Conservation (phyloP, 2,329 filamentous ascomycete species). For the Nannizzia gypsea region DNA sequence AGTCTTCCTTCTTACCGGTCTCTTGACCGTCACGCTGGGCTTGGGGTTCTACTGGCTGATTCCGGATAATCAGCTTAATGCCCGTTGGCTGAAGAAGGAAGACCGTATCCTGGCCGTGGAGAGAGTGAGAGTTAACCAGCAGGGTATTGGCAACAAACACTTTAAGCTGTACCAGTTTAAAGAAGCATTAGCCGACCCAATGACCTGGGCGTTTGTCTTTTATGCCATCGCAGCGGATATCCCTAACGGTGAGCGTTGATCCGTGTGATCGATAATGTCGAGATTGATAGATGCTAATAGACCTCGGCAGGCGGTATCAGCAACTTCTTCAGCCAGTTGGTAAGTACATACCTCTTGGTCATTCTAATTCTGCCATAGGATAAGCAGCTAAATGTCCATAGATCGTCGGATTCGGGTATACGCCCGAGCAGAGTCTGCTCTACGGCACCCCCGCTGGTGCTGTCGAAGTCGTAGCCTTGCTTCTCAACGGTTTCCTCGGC, state of each 20-base stretch:
- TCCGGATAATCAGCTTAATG: constrained; percentile 51
- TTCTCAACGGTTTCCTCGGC: constrained; percentile 46
- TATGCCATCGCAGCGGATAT: constrained; percentile 47
- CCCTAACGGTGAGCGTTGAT: constrained; percentile 43
- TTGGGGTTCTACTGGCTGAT: constrained; percentile 41
- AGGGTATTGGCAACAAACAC: constrained; percentile 59
- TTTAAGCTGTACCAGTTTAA: constrained; percentile 57
- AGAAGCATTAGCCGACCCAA: constrained; percentile 46
- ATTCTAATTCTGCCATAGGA: no score
- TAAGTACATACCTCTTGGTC: constrained; percentile 4
- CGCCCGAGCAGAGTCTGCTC: constrained; percentile 49
- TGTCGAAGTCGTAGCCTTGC: constrained; percentile 49
- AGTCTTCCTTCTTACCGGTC: constrained; percentile 44
- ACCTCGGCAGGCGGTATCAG: constrained; percentile 37
- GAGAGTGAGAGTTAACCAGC: constrained; percentile 60
- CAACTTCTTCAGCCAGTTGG: constrained; percentile 47
- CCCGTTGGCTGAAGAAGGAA: constrained; percentile 50
- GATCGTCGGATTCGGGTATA: constrained; percentile 55
- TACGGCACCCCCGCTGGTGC: constrained; percentile 55
- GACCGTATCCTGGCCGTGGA: constrained; percentile 60
- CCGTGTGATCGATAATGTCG: no score
- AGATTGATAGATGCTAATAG: not conserved
- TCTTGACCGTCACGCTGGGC: constrained; percentile 41
- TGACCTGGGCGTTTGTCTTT: constrained; percentile 50
- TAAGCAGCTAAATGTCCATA: constrained; percentile 10